Percentiles rank a stretch among this genome's conserved stretches.
Conservation (phyloP, 345 rosid genomes). For the Ceriops zippeliana region DNA sequence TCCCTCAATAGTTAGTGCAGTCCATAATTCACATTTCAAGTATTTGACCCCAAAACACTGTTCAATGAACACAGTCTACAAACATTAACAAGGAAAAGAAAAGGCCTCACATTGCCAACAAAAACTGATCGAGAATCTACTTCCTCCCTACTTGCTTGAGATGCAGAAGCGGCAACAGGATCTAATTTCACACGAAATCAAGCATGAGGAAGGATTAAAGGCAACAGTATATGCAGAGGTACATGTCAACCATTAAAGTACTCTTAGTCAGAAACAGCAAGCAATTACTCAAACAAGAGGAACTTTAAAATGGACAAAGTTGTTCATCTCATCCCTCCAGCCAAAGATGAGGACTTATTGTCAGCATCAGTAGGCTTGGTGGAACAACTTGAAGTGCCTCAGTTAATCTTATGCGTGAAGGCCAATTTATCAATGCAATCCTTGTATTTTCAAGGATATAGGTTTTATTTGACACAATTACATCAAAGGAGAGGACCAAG, state of each 20-base stretch:
- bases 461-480: no score
- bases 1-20: no score
- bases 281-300: not conserved
- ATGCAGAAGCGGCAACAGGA: constrained; percentile 47
- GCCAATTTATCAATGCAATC: no score
- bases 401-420: no score
- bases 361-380: no score
- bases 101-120: constrained; percentile 69
- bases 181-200: constrained; percentile 37
- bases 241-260: not conserved
- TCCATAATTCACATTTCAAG: not conserved
- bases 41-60: not conserved
- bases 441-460: no score
- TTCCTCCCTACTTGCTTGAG: constrained; percentile 64
- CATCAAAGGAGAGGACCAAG: no score
- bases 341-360: not conserved
- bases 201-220: constrained; percentile 6
- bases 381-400: no score
- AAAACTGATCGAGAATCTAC: constrained; percentile 70
- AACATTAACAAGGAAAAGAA: constrained; percentile 22
- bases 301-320: not conserved
- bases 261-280: not conserved
- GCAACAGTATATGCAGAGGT: not conserved
- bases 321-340: not conserved
- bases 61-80: not conserved